Conservation (phyloP, 495 filamentous ascomycete species). For the Cercophora samala region DNA sequence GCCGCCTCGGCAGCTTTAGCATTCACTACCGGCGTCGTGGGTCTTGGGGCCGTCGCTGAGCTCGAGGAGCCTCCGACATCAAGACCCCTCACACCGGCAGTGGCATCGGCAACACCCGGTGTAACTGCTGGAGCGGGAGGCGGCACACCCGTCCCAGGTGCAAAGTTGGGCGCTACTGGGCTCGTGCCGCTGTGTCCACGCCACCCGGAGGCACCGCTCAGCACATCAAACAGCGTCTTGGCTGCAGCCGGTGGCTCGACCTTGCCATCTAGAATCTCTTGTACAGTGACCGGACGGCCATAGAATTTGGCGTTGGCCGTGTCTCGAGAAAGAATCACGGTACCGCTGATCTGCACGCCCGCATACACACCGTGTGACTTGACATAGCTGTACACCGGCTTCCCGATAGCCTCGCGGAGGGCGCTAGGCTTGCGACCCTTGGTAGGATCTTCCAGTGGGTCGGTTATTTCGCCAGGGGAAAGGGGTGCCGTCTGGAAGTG, state of each 20-base stretch:
- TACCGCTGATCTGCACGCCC: constrained; percentile 74
- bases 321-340: constrained; percentile 71
- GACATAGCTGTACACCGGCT: constrained; percentile 75
- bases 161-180: background rate
- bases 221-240: constrained; percentile 25
- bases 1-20: constrained; percentile 32
- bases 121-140: constrained; percentile 3
- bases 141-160: background rate
- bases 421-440: constrained; percentile 27
- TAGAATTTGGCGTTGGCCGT: constrained; percentile 80
- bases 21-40: constrained; percentile 8
- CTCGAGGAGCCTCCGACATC: constrained; percentile 6
- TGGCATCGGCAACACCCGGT: background rate
- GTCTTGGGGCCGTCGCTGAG: constrained; percentile 5
- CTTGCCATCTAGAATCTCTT: constrained; percentile 66
- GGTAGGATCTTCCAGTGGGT: constrained; percentile 12
- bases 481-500: constrained; percentile 18
- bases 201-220: constrained; percentile 32
- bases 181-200: constrained; percentile 15
- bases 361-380: constrained; percentile 78
- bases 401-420: constrained; percentile 32
- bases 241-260: constrained; percentile 35
- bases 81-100: constrained; percentile 10
- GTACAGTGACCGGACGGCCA: constrained; percentile 57
- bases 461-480: constrained; percentile 11